These are phyloP conservation scores for Serendipita vermifera DNA, from an alignment of 768 basidiomycete species.

Conservation along the genomic window DNA sequence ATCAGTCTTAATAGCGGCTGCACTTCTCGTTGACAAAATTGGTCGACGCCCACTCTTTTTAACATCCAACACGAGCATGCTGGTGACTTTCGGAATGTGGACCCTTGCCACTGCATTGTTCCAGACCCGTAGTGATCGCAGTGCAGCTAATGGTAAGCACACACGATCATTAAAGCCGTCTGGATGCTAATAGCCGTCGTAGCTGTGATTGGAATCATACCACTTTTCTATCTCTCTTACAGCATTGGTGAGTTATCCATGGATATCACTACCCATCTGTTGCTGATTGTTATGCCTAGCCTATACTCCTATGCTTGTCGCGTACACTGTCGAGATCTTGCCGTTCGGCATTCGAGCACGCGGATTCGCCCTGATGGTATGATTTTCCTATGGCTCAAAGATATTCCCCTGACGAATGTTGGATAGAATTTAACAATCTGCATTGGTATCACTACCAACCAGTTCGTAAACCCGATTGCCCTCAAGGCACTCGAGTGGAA, in stretches of 20 bases:
- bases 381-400: constrained; percentile 17
- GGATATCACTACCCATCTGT: constrained; percentile 28
- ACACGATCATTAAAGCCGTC: not conserved
- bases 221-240: constrained; percentile 36
- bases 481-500: constrained; percentile 35
- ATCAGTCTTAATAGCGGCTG: constrained; percentile 30
- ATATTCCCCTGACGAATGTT: not conserved
- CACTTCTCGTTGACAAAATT: constrained; percentile 50
- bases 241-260: constrained; percentile 10
- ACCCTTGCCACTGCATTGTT: constrained; percentile 35
- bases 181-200: not conserved
- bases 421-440: constrained; percentile 47
- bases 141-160: constrained; percentile 22
- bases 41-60: constrained; percentile 61
- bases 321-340: constrained; percentile 61
- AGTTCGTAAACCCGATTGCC: constrained; percentile 69
- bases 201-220: constrained; percentile 38
- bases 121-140: constrained; percentile 19
- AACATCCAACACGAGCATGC: constrained; percentile 46
- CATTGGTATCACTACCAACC: constrained; percentile 60
- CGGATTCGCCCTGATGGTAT: constrained; percentile 62
- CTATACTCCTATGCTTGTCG: constrained; percentile 57
- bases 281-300: constrained; percentile 50
- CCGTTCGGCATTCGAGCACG: constrained; percentile 70
- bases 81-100: constrained; percentile 46